Evolutionary conservation across 306 rosid species (phyloP), one percentile per base, ranked within the genome.

Genomic region (Dalbergia cochinchinensis): DNA sequence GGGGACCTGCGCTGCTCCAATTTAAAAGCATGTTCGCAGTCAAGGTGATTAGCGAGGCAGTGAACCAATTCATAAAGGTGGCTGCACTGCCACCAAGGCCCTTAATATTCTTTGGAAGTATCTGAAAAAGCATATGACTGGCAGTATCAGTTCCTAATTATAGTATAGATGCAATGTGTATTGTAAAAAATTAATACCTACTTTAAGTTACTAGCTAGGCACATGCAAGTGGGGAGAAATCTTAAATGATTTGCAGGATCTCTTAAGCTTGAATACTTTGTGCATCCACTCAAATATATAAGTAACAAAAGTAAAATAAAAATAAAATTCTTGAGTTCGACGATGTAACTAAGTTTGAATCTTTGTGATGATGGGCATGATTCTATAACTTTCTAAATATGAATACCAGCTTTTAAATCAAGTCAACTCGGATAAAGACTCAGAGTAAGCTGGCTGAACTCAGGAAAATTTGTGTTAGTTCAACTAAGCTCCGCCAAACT

Each of bases 51-150:
- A 60, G 35, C 6, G 83, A 92, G 3, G 97, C 86, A 10, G 79
- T 86, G 59, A 88, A 86, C 97, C 96, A 92, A 82, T 91, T 92
- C 7, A 86, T 73, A 33, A 89, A 77, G 8, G 97, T 92, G 14
- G 96, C 96, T 61, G 73, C 15, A 41, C 97, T 92, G 16, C 96
- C 96, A n/a, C 86, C 92, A 35, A 92, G 87, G 4, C 97, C 88
- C 79, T 92, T 92, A 31, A 92, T 92, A 79, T 83, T 91, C 42
- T 71, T 76, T 22, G 97, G 97, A 86, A 91, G 92, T 66, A 92
- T 92, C 96, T 92, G 89, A 50, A 85, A 85, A 68, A 8, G 2
- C 14, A 65, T 20, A 8, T 14, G 6, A 80, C 35, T 65, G 13
- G 1, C 22, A 45, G 3, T 22, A 39, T 18, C 12, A 69, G 0